Percentiles rank a stretch among this genome's conserved stretches.
These are phyloP conservation scores for Penicillium sp. DNA, from an alignment of 2,329 filamentous ascomycete species.

Conservation along the genomic window DNA sequence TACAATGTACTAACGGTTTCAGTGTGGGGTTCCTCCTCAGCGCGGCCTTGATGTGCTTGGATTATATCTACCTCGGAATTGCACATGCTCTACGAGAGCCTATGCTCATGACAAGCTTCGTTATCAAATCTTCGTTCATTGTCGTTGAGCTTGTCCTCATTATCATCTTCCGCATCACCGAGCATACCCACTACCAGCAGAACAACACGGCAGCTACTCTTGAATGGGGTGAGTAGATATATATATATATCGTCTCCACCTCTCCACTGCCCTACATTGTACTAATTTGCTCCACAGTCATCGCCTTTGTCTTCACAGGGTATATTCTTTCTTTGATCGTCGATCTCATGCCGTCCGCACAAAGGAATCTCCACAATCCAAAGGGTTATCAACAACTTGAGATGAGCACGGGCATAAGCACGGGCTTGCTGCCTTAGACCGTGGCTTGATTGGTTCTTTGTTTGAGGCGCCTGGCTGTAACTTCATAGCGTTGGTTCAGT, in stretches of 20 bases:
- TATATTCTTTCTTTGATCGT: slow-evolving; percentile 22
- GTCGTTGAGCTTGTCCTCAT: slow-evolving; percentile 21
- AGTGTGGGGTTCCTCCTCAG: slow-evolving; percentile 19
- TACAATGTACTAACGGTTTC: slow-evolving; percentile 5
- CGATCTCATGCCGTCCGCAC: slow-evolving; percentile 15
- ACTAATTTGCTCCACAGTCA: slow-evolving; percentile 13
- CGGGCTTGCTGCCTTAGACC: neutral
- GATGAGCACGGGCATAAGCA: slow-evolving; percentile 6
- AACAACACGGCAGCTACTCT: slow-evolving; percentile 20
- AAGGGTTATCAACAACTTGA: slow-evolving; percentile 20
- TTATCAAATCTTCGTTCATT: slow-evolving; percentile 20
- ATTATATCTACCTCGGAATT: slow-evolving; percentile 18
- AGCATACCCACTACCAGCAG: slow-evolving; percentile 11
- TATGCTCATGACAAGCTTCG: slow-evolving; percentile 20
- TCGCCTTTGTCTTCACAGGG: slow-evolving; percentile 21
- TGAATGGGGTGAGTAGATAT: slow-evolving; percentile 17
- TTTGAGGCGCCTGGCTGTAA: neutral
- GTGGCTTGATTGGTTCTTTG: neutral
- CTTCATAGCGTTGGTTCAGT: slow-evolving; percentile 3
- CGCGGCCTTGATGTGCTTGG: slow-evolving; percentile 18
- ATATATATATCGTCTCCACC: neutral
- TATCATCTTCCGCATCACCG: slow-evolving; percentile 19
- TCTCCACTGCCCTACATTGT: neutral
- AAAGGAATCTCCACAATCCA: slow-evolving; percentile 7
- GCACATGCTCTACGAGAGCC: slow-evolving; percentile 14